phyloP scores from a whole-genome alignment of 345 rosid species.

The Chamaenerion angustifolium region DNA sequence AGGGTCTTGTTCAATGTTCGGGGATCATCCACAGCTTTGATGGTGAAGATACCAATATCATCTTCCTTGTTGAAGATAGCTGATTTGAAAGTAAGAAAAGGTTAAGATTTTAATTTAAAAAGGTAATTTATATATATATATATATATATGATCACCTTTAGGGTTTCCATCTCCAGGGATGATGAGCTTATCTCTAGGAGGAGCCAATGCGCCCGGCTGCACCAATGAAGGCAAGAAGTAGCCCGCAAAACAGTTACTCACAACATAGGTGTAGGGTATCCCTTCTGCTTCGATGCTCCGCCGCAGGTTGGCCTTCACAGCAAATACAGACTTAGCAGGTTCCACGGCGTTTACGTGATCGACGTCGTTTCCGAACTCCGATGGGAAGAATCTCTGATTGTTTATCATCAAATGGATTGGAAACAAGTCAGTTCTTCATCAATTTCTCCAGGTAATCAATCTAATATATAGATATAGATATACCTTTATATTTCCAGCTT shows the following conservation, averaged over 20 bases:
- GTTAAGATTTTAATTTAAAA: too few species aligned
- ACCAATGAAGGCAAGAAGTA: neutral
- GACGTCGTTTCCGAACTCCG: conserved; percentile 28
- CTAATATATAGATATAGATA: neutral
- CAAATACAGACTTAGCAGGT: conserved; percentile 16
- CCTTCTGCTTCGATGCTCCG: conserved; percentile 23
- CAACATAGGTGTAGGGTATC: conserved; percentile 15
- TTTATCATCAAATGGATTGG: neutral
- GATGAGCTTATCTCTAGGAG: too few species aligned
- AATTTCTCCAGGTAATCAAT: neutral
- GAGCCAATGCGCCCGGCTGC: too few species aligned
- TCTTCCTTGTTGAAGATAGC: too few species aligned
- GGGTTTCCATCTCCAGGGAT: too few species aligned
- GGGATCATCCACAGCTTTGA: too few species aligned
- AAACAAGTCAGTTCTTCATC: neutral
- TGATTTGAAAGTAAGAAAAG: too few species aligned
- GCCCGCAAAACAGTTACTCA: conserved; percentile 18
- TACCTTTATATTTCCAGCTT: conserved; percentile 23
- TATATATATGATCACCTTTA: too few species aligned
- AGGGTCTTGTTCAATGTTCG: too few species aligned
- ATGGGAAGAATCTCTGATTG: conserved; percentile 27
- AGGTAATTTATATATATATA: too few species aligned
- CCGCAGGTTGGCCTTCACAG: conserved; percentile 18
- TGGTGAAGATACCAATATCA: too few species aligned
- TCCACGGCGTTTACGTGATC: conserved; percentile 18